phyloP scores from a whole-genome alignment of 257 asterid species.

The Mitragyna speciosa region DNA sequence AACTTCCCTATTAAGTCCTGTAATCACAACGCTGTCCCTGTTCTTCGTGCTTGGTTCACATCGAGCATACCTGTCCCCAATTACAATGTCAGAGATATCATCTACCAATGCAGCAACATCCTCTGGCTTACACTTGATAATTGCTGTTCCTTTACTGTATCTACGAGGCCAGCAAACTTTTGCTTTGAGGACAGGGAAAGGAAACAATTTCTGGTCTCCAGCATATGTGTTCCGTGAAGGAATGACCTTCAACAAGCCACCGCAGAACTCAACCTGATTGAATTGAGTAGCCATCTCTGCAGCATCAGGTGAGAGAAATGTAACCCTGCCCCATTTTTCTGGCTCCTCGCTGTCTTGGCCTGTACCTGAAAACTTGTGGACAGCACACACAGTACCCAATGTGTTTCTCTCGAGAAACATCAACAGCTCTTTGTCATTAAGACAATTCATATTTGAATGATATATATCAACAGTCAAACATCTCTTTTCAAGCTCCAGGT shows the following conservation, averaged over 20 bases:
- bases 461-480: constrained; percentile 70
- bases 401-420: constrained; percentile 59
- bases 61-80: constrained; percentile 44
- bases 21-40: constrained; percentile 41
- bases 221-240: constrained; percentile 48
- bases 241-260: constrained; percentile 56
- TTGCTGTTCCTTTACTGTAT: constrained; percentile 71
- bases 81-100: constrained; percentile 48
- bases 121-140: constrained; percentile 56
- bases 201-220: constrained; percentile 50
- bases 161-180: constrained; percentile 89
- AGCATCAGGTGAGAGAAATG: constrained; percentile 80
- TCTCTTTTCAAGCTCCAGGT: constrained; percentile 84
- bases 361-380: constrained; percentile 43
- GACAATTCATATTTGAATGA: constrained; percentile 41
- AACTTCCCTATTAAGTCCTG: constrained; percentile 54
- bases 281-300: constrained; percentile 58
- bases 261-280: constrained; percentile 39
- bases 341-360: constrained; percentile 50
- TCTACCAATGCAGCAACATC: constrained; percentile 52
- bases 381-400: constrained; percentile 54
- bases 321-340: constrained; percentile 82
- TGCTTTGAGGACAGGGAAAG: constrained; percentile 60
- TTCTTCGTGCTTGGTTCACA: constrained; percentile 38
- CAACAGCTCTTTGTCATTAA: constrained; percentile 68